Evolutionary conservation across 148 eudicot species (phyloP).

Genomic region (Rheum nobile): DNA sequence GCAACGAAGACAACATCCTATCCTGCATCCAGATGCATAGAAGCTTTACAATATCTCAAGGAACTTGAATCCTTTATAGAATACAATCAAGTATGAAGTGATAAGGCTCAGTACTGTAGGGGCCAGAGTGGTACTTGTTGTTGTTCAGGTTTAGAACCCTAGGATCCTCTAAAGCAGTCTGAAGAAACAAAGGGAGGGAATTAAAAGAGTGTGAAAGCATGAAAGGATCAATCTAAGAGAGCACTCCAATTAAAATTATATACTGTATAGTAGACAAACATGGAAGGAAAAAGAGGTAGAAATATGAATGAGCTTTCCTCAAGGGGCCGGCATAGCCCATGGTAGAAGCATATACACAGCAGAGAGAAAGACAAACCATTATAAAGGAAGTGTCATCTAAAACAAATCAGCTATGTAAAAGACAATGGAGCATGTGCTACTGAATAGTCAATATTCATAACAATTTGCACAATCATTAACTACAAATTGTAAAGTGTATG

Average conservation of each 20-base stretch:
- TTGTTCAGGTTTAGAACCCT: slow-evolving; percentile 63
- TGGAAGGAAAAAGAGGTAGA: no score
- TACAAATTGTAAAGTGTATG: background rate
- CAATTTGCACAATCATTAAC: background rate
- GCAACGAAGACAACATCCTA: slow-evolving; percentile 86
- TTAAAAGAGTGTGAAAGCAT: background rate
- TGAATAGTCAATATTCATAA: background rate
- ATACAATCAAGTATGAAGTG: background rate
- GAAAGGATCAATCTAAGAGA: no score
- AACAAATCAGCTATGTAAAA: background rate
- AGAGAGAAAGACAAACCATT: background rate
- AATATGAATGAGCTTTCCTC: background rate
- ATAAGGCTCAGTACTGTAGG: slow-evolving; percentile 46
- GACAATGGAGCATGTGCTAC: background rate
- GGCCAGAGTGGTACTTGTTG: slow-evolving; percentile 68
- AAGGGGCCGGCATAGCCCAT: background rate
- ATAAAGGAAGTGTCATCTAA: background rate
- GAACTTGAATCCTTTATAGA: background rate
- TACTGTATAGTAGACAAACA: no score
- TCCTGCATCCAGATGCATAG: slow-evolving; percentile 28
- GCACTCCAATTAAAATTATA: no score
- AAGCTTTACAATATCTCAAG: background rate
- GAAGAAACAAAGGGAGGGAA: slow-evolving; percentile 6
- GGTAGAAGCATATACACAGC: background rate
- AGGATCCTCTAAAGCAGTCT: slow-evolving; percentile 98